A percentile compares a stretch with the other conserved stretches of the same genome.
Conservation (phyloP, 2,329 filamentous ascomycete genomes). For the Zelopaecilomyces penicillatus region DNA sequence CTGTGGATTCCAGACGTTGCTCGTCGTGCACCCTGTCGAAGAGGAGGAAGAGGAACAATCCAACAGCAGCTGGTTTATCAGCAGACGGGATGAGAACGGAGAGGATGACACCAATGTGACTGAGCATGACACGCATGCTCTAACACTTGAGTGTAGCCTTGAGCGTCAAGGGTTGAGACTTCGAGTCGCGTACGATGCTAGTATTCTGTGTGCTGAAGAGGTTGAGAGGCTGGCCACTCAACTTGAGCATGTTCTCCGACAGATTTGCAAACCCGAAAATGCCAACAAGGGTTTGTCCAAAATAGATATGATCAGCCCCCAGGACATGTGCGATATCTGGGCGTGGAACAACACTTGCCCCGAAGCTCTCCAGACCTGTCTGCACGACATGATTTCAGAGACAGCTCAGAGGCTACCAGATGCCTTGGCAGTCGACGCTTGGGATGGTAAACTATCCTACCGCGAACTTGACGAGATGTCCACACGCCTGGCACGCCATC, state of each 20-base stretch:
- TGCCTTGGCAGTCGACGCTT: constrained; percentile 3
- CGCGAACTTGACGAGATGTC: constrained; percentile 11
- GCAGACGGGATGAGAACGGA: constrained; percentile 1
- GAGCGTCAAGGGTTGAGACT: background rate
- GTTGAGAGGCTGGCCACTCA: constrained; percentile 6
- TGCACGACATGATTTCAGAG: background rate
- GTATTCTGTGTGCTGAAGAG: background rate
- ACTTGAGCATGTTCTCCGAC: constrained; percentile 8
- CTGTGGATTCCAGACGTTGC: background rate
- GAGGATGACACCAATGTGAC: constrained; percentile 6
- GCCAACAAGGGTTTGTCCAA: background rate
- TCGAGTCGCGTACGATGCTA: constrained; percentile 2
- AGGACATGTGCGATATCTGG: constrained; percentile 3
- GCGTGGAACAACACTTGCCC: background rate
- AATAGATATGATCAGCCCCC: background rate
- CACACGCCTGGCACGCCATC: constrained; percentile 7
- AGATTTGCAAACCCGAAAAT: constrained; percentile 2
- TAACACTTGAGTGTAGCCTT: constrained; percentile 2
- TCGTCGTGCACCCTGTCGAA: constrained; percentile 12
- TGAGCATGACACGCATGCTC: constrained; percentile 3
- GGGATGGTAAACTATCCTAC: constrained; percentile 10
- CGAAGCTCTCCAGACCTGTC: background rate
- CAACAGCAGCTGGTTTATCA: constrained; percentile 2
- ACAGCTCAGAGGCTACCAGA: background rate
- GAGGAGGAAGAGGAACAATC: constrained; percentile 1